Base-by-base conservation (phyloP, 305 asterid species). In the Fraxinus latifolia region DNA sequence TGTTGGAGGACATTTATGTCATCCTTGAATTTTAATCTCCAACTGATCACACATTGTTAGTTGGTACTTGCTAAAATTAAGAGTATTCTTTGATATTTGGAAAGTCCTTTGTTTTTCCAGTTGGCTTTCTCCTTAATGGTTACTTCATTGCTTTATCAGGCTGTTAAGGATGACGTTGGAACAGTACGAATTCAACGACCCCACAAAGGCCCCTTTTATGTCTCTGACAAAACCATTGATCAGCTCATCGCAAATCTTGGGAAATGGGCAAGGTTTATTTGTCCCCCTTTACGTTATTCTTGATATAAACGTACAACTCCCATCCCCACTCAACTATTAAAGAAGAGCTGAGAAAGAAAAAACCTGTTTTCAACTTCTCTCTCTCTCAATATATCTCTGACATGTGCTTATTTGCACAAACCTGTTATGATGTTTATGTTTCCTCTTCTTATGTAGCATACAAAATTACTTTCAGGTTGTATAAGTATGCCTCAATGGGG, bases 201-300 rank as follows among this genome's bases (percentile, higher is more conserved):
- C 29, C 92, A 88, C 76, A 95, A 96, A 87, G 98, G 99, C 84
- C 99, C 99, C 19, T 96, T 95, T 91, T 95, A 93, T 84, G 98
- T 95, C 81, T 87, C 98, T 77, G 96, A 89, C 86, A 95, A 92
- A 87, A 86, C 95, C 83, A 89, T 95, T 87, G 98, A 96, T 83
- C 98, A 96, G 90, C 93, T 96, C 87, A 93, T 95, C 85, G 96
- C 92, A 71, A 96, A 95, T 89, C 97, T 94, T 82, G 98, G 98
- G 87, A 96, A 88, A 85, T 96, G 99, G 98, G 95, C 99, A 81
- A 96, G 98, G 99, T 95, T 79, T 60, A 29, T 84, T 72, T 19
- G 83, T 79, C 74, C 79, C 84, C 75, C 71, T 68, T 79, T 77
- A 21, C 67, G 31, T 17, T 74, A 70, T 77, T 74, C 50, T 62